Conservation (phyloP, 192 early-diverging fungal species). For the Entrophospora sp. region DNA sequence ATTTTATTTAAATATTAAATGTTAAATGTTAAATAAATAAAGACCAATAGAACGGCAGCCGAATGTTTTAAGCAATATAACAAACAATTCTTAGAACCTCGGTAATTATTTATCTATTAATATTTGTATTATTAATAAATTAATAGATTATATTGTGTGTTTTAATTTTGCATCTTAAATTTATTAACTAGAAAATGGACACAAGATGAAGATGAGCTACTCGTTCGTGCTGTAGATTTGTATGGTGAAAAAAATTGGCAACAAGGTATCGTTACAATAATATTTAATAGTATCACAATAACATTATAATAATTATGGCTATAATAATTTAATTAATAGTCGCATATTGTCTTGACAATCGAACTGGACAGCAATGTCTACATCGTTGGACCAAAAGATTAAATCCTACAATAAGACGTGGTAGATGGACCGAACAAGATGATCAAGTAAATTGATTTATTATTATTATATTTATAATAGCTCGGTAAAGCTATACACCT, state of each 20-base stretch:
- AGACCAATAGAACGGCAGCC: slow-evolving; percentile 58
- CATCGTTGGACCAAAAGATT: slow-evolving; percentile 65
- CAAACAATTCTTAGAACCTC: slow-evolving; percentile 27
- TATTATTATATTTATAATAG: too few species aligned
- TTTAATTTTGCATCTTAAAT: not conserved
- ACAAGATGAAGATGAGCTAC: slow-evolving; percentile 52
- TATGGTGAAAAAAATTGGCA: slow-evolving; percentile 70
- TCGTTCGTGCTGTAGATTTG: slow-evolving; percentile 53
- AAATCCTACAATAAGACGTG: slow-evolving; percentile 55
- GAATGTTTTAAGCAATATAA: slow-evolving; percentile 65
- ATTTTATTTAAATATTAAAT: not conserved
- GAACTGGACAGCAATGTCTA: slow-evolving; percentile 63
- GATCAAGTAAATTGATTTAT: slow-evolving; percentile 43
- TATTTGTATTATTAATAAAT: too few species aligned
- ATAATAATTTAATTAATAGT: too few species aligned
- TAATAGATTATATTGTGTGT: not conserved
- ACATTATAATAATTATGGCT: too few species aligned
- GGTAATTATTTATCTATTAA: too few species aligned
- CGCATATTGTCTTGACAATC: slow-evolving; percentile 51
- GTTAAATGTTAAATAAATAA: not conserved
- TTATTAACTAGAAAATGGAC: slow-evolving; percentile 63
- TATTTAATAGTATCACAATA: too few species aligned
- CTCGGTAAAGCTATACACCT: too few species aligned
- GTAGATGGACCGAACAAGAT: slow-evolving; percentile 59
- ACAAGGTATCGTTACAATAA: too few species aligned